Conservation (phyloP, 176 grass and related monocot genomes). For the Chrysopogon serrulatus region DNA sequence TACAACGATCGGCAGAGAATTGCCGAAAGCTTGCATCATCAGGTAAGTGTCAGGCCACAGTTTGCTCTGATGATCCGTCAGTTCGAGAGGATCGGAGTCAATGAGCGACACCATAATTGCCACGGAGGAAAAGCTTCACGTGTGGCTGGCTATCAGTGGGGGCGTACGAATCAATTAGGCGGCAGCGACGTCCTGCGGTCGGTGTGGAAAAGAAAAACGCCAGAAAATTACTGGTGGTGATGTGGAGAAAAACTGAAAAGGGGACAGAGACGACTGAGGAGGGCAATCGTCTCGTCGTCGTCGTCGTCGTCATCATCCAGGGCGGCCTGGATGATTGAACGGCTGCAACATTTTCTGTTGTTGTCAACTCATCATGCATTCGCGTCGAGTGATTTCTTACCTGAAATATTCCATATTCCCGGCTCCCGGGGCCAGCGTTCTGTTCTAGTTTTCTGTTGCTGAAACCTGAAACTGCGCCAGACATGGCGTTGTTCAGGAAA, state of each 20-base stretch:
- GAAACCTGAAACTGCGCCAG: not conserved
- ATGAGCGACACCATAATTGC: not conserved
- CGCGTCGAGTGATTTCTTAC: not conserved
- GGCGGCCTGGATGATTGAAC: not conserved
- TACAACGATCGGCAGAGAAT: not conserved
- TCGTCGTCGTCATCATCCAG: not conserved
- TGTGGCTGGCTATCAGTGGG: not conserved
- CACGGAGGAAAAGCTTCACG: not conserved
- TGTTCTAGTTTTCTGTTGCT: not conserved
- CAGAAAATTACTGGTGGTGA: not conserved
- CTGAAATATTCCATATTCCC: constrained; percentile 4
- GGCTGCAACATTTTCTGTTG: not conserved
- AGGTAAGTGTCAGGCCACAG: not conserved
- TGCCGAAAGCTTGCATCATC: not conserved
- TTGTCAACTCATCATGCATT: not conserved
- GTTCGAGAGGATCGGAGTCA: not conserved
- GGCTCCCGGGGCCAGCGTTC: not conserved
- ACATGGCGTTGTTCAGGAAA: not conserved
- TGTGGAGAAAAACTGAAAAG: not conserved
- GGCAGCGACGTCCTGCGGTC: not conserved
- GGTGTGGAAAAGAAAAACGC: not conserved
- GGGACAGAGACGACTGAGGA: too few species aligned
- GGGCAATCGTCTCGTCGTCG: not conserved
- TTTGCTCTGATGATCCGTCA: not conserved
- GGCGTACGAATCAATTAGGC: not conserved